Conservation (phyloP, 768 basidiomycete species). For the Pleurotus salmoneostramineus region DNA sequence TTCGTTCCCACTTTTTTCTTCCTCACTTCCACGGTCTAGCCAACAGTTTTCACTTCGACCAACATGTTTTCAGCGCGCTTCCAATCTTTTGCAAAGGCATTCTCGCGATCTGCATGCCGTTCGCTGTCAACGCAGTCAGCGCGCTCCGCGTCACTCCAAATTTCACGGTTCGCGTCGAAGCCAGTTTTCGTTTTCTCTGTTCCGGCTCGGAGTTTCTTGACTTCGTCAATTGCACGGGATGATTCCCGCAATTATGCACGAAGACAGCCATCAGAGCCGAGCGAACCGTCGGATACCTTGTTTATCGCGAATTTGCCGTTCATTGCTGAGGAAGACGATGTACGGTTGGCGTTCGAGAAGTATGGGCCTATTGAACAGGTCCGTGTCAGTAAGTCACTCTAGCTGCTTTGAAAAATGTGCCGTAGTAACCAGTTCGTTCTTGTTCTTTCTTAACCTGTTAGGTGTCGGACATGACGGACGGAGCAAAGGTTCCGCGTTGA, state of each 20-base stretch:
- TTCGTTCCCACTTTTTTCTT: neutral
- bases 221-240: neutral
- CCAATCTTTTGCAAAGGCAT: neutral
- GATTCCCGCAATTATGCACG: neutral
- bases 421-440: neutral
- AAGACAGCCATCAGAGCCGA: neutral
- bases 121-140: neutral
- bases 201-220: neutral
- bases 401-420: neutral
- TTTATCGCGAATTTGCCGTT: conserved; percentile 56
- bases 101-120: neutral
- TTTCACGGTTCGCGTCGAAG: neutral
- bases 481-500: conserved; percentile 40
- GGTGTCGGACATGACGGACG: conserved; percentile 28
- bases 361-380: conserved; percentile 38
- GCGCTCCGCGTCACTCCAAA: neutral
- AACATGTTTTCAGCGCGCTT: neutral
- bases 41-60: too few species aligned
- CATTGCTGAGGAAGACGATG: conserved; percentile 31
- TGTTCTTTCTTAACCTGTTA: conserved; percentile 12
- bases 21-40: too few species aligned
- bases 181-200: neutral
- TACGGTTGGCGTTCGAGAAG: conserved; percentile 34
- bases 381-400: conserved; percentile 33
- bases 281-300: conserved; percentile 30